Percentiles rank a stretch among this genome's conserved stretches.
Conservation (phyloP, 257 asterid genomes). For the Nicotiana paniculata region DNA sequence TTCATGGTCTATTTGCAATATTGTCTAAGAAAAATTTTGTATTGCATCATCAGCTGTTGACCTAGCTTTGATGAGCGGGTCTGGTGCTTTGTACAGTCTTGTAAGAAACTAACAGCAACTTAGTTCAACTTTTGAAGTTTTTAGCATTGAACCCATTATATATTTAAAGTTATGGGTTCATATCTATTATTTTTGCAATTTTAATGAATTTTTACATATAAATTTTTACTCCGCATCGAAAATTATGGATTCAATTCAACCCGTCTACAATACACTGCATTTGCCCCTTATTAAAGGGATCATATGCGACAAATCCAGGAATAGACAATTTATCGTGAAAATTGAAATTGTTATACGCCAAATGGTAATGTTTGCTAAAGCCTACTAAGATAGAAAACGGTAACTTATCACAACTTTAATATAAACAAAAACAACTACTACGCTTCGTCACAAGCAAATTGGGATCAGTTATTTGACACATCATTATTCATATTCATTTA, state of each 20-base stretch:
- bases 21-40: not conserved
- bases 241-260: no score
- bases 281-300: not conserved
- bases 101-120: not conserved
- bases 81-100: not conserved
- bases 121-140: no score
- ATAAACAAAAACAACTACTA: not conserved
- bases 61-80: not conserved
- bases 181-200: no score
- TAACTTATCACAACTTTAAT: not conserved
- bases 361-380: not conserved
- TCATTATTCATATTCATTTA: not conserved
- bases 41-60: slow-evolving; percentile 3
- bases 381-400: not conserved
- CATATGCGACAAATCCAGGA: not conserved
- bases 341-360: not conserved
- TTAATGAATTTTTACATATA: no score
- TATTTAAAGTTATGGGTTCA: no score
- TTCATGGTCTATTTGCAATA: not conserved
- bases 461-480: not conserved
- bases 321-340: not conserved
- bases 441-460: not conserved
- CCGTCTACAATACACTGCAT: not conserved
- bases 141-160: no score
- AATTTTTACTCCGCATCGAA: no score